Percentiles rank a stretch among this genome's conserved stretches.
Conservation (phyloP, 768 basidiomycete species). For the Phaeotremella fagi region DNA sequence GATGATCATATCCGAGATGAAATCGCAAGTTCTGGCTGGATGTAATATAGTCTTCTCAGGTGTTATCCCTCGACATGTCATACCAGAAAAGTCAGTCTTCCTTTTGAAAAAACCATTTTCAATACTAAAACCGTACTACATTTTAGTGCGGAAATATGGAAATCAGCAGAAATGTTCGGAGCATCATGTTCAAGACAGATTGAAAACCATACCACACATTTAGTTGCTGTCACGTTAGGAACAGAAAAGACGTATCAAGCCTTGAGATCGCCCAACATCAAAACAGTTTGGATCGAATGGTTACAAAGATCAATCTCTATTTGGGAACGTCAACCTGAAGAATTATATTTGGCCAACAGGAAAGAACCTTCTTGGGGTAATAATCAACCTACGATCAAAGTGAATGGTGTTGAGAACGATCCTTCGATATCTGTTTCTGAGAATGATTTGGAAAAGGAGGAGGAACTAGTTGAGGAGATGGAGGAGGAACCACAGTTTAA, state of each 20-base stretch:
- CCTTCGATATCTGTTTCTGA: neutral
- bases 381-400: neutral
- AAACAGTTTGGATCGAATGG: conserved; percentile 85
- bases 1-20: conserved; percentile 79
- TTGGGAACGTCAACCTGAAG: conserved; percentile 80
- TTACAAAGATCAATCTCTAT: conserved; percentile 80
- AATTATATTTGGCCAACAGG: conserved; percentile 59
- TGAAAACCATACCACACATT: conserved; percentile 67
- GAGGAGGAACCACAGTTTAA: conserved; percentile 21
- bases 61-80: conserved; percentile 82
- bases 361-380: neutral
- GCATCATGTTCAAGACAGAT: conserved; percentile 73
- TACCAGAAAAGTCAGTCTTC: conserved; percentile 62
- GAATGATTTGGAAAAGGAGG: conserved; percentile 3
- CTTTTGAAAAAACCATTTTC: too few species aligned
- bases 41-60: conserved; percentile 87
- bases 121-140: neutral
- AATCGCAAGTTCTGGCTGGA: conserved; percentile 68
- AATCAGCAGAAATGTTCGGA: conserved; percentile 79
- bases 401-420: neutral
- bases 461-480: conserved; percentile 2
- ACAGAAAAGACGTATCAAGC: conserved; percentile 89
- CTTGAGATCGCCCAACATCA: conserved; percentile 66
- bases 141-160: conserved; percentile 66
- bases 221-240: conserved; percentile 79